Conservation (phyloP, 495 filamentous ascomycete species). For the Rhizodiscina lignyota region DNA sequence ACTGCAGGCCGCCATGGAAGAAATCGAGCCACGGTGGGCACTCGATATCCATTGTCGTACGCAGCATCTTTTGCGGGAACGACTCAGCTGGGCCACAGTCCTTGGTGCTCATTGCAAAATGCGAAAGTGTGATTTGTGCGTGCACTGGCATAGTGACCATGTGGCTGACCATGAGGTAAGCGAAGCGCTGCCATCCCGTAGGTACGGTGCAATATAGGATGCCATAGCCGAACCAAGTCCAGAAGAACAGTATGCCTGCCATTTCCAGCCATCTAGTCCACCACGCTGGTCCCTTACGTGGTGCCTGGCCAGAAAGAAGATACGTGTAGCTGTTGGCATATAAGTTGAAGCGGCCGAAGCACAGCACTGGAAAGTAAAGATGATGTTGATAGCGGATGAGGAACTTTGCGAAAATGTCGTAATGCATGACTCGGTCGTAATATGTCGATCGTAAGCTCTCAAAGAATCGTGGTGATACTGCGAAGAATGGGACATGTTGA, state of each 20-base stretch:
- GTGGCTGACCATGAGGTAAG: constrained; percentile 75
- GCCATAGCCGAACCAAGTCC: constrained; percentile 85
- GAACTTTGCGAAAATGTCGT: constrained; percentile 58
- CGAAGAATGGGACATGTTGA: constrained; percentile 91
- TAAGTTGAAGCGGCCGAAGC: constrained; percentile 83
- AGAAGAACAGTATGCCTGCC: constrained; percentile 71
- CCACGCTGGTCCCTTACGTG: constrained; percentile 65
- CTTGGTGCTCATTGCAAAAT: constrained; percentile 93
- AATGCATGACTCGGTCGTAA: constrained; percentile 75
- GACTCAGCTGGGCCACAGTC: constrained; percentile 77
- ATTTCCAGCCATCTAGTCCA: constrained; percentile 86
- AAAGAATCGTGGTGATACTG: constrained; percentile 77
- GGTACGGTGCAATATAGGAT: constrained; percentile 66
- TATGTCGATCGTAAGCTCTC: constrained; percentile 64
- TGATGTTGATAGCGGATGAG: constrained; percentile 63
- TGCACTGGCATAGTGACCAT: constrained; percentile 76
- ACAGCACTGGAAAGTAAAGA: constrained; percentile 72
- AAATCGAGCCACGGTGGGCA: constrained; percentile 94
- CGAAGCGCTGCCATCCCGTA: constrained; percentile 46
- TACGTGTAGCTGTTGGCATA: constrained; percentile 74
- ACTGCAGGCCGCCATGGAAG: constrained; percentile 90
- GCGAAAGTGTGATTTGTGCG: constrained; percentile 88
- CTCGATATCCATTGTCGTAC: constrained; percentile 96
- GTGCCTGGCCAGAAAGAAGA: constrained; percentile 58
- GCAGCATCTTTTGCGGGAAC: constrained; percentile 91